These are phyloP conservation scores for Sclerotinia nivalis DNA, from an alignment of 2,329 filamentous ascomycete genomes.

Conservation along the genomic window DNA sequence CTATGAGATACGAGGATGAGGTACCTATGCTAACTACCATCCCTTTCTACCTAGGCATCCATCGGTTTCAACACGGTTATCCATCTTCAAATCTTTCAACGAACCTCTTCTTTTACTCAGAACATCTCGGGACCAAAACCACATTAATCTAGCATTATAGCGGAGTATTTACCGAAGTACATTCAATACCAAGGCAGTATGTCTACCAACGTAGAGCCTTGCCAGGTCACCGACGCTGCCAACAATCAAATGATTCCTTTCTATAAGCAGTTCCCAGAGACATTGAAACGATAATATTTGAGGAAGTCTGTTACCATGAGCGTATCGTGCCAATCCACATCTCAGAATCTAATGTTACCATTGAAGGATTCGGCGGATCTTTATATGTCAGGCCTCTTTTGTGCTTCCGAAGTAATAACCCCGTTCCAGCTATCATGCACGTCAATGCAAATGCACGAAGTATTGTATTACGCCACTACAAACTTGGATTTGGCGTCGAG, in stretches of 20 bases:
- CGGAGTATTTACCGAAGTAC: neutral
- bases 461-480: neutral
- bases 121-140: neutral
- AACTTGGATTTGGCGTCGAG: neutral
- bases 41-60: neutral
- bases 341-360: neutral
- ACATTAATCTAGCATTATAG: no score
- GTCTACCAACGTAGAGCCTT: neutral
- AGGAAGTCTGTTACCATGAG: neutral
- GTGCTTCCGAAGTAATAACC: neutral
- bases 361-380: neutral
- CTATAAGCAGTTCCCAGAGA: neutral
- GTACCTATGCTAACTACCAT: neutral
- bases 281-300: neutral
- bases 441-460: neutral
- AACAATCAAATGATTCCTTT: neutral
- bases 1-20: no score
- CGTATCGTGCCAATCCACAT: neutral
- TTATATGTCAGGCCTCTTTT: rapidly evolving
- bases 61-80: neutral
- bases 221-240: no score
- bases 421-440: neutral
- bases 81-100: neutral
- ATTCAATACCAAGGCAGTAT: neutral
- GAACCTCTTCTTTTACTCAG: neutral